Base-by-base conservation (phyloP, 306 rosid genomes). In the Cucumis melo region DNA sequence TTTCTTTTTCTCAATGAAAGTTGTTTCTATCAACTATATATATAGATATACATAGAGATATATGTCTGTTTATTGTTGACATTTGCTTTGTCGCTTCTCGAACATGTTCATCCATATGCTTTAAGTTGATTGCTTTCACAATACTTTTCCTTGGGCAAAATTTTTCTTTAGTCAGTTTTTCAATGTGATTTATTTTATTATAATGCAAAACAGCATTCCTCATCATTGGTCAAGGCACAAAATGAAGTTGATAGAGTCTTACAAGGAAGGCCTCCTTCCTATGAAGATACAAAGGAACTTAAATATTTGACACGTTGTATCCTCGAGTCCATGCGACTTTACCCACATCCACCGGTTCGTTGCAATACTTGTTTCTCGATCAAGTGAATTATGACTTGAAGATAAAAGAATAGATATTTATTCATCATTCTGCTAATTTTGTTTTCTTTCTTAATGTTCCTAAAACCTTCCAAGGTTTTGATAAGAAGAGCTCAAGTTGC, bases 341-440 rank as follows among this genome's bases (percentile, higher is more conserved):
- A 89, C 82, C 97, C 97, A 72, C 96, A 94, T 83, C 97, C 99
- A 68, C 99, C 97, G 44, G 97, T 90, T 83, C 29, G 91, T 82
- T 84, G 27, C 81, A 73, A 60, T 70, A 42, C 57, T 24, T 50
- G 63, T 68, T 66, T 82, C 74, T 62, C 59, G 65, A 62, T 13
- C 59, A 58, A 34, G 8, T 62, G 21, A 34, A 79, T 38, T 65
- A 24, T 42, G 54, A 34, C 14, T 2, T 21, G 19, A 12, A 12
- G 29, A 23, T 39, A 57, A 20, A 65, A 80, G 53, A 66, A 66
- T 54, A 24, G 6, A 19, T n/a, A 34, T 59, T 29, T 15, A 75
- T 75, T 36, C 24, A 44, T 59, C 65, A 41, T 59, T 59, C 56
- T 76, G 5, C 79, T 76, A 27, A 76, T 9, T 16, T 42, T 21